These are phyloP conservation scores for Hygrophila difformis DNA, from an alignment of 257 asterid species.

Conservation along the genomic window DNA sequence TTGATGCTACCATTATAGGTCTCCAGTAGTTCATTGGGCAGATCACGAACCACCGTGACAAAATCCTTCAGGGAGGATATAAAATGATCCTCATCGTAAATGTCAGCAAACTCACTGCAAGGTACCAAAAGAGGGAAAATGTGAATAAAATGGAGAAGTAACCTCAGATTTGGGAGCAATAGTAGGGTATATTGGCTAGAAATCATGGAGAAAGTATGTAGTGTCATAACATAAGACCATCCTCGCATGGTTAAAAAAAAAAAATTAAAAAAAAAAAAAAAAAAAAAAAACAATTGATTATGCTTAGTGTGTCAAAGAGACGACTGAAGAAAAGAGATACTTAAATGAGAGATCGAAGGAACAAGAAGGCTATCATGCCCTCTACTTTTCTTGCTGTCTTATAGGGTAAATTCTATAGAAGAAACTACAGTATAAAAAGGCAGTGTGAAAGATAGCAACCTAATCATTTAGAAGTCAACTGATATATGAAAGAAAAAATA, in stretches of 20 bases:
- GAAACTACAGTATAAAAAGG: not conserved
- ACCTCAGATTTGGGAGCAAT: too few species aligned
- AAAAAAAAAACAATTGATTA: too few species aligned
- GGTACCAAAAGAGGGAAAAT: slow-evolving; percentile 14
- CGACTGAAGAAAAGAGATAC: too few species aligned
- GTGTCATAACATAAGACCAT: too few species aligned
- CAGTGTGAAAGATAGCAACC: not conserved
- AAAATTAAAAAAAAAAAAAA: too few species aligned
- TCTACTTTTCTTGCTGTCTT: not conserved
- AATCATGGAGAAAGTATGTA: not conserved
- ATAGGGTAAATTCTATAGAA: not conserved
- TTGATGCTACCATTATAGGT: slow-evolving; percentile 54
- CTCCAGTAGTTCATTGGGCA: slow-evolving; percentile 60
- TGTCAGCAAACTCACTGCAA: slow-evolving; percentile 66
- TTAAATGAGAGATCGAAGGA: too few species aligned
- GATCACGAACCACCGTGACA: slow-evolving; percentile 51
- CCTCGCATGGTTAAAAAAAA: too few species aligned
- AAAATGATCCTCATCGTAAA: slow-evolving; percentile 75
- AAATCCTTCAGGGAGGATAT: slow-evolving; percentile 50
- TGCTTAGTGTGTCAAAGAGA: too few species aligned
- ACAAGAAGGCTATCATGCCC: too few species aligned
- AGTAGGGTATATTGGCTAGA: not conserved
- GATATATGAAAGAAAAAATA: not conserved
- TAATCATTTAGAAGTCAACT: not conserved
- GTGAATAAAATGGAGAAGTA: not conserved